A percentile compares a stretch with the other conserved stretches of the same genome.
phyloP scores from a whole-genome alignment of 768 basidiomycete species.

The Termitomyces sp. region DNA sequence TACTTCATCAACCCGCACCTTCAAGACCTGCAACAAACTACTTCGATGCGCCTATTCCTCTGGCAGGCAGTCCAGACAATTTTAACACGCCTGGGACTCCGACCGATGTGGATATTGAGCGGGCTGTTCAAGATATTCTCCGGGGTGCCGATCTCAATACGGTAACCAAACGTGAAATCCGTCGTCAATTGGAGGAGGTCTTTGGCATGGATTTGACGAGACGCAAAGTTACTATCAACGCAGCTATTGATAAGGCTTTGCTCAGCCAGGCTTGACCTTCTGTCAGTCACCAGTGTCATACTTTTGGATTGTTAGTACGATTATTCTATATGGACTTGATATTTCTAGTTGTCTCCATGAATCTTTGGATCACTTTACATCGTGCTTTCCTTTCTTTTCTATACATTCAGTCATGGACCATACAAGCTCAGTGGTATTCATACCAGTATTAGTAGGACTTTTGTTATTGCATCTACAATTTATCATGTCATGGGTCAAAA shows the following conservation, averaged over 20 bases:
- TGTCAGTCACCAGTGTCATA: neutral
- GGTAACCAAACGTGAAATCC: slow-evolving; percentile 89
- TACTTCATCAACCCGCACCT: slow-evolving; percentile 56
- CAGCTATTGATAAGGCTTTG: slow-evolving; percentile 68
- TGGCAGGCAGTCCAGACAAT: slow-evolving; percentile 46
- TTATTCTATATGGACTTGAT: neutral
- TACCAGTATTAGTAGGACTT: neutral
- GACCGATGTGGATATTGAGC: slow-evolving; percentile 67
- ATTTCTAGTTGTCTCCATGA: neutral
- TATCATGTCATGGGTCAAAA: neutral
- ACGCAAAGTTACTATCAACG: slow-evolving; percentile 71
- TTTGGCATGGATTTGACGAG: slow-evolving; percentile 75
- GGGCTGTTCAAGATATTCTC: slow-evolving; percentile 68
- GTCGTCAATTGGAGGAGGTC: slow-evolving; percentile 74
- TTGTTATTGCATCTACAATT: neutral
- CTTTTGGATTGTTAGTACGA: neutral
- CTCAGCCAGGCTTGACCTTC: slow-evolving; percentile 37
- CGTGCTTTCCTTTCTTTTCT: neutral
- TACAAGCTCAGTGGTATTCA: neutral
- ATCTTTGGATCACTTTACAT: neutral
- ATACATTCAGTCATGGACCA: neutral
- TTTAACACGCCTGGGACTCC: slow-evolving; percentile 47
- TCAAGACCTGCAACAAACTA: slow-evolving; percentile 75
- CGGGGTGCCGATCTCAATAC: slow-evolving; percentile 79
- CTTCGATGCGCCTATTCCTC: slow-evolving; percentile 64